A percentile compares a stretch with the other conserved stretches of the same genome.
Conservation (phyloP, 495 filamentous ascomycete genomes). For the Aspergillus conjunctus region DNA sequence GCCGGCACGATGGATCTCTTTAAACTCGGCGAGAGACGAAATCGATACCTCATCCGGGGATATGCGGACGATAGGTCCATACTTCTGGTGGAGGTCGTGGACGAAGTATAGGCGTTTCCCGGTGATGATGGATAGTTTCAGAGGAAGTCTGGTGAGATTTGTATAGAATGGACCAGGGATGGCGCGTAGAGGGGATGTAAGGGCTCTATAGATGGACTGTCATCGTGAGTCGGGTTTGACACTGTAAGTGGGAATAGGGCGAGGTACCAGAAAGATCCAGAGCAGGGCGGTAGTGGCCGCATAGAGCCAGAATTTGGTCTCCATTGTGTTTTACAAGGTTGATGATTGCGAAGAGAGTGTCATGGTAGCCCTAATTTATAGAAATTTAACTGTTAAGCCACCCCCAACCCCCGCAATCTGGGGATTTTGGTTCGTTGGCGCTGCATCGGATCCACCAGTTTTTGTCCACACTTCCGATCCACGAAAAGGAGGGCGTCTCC, state of each 20-base stretch:
- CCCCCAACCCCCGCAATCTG: too few relatives aligned
- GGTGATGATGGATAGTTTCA: background rate
- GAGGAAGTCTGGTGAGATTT: background rate
- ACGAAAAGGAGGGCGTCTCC: background rate
- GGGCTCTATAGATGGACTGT: background rate
- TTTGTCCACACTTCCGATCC: background rate
- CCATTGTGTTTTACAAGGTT: too few relatives aligned
- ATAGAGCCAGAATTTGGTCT: background rate
- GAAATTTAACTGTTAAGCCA: too few relatives aligned
- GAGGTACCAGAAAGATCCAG: background rate
- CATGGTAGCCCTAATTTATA: too few relatives aligned
- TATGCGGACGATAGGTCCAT: conserved; percentile 35
- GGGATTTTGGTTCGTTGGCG: background rate
- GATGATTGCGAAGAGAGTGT: too few relatives aligned
- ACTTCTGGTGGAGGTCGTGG: background rate
- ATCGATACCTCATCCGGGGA: conserved; percentile 38
- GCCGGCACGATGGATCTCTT: conserved; percentile 41
- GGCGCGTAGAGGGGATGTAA: background rate
- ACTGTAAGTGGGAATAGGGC: too few relatives aligned
- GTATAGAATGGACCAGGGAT: background rate
- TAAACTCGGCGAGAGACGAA: conserved; percentile 30
- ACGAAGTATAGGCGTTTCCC: background rate
- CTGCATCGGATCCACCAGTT: background rate
- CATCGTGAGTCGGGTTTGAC: too few relatives aligned
- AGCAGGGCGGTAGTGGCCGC: background rate